Evolutionary conservation across 2,329 filamentous ascomycete species (phyloP).

Genomic region (Aspergillus novofumigatus): DNA sequence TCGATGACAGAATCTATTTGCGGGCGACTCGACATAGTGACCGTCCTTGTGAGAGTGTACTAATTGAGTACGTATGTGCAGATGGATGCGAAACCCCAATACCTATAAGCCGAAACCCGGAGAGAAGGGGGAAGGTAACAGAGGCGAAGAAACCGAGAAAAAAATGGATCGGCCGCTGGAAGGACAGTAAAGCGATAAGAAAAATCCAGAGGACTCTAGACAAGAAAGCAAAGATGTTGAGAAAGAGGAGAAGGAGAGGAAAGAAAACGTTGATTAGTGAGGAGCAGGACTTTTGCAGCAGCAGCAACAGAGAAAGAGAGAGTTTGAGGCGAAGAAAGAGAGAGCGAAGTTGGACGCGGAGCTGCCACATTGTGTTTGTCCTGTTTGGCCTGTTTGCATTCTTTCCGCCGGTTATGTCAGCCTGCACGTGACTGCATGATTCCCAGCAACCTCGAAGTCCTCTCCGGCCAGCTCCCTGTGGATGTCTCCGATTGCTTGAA

Average conservation of each 20-base stretch:
- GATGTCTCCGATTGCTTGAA: slow-evolving; percentile 9
- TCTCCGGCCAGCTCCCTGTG: slow-evolving; percentile 17
- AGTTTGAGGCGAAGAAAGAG: slow-evolving; percentile 17
- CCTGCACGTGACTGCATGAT: slow-evolving; percentile 12
- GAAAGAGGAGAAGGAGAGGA: slow-evolving; percentile 14
- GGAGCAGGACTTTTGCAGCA: slow-evolving; percentile 9
- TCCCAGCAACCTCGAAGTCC: slow-evolving; percentile 23
- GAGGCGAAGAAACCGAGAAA: slow-evolving; percentile 22
- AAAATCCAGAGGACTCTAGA: slow-evolving; percentile 8
- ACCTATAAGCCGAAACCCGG: slow-evolving; percentile 12
- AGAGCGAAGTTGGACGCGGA: slow-evolving; percentile 15
- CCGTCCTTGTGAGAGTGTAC: slow-evolving; percentile 20
- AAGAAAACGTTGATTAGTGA: slow-evolving; percentile 11
- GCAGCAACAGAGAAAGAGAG: slow-evolving; percentile 14
- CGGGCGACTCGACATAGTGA: slow-evolving; percentile 42
- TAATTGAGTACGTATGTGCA: slow-evolving; percentile 15
- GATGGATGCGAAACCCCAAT: slow-evolving; percentile 21
- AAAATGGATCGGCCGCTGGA: slow-evolving; percentile 9
- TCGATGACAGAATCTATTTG: slow-evolving; percentile 48
- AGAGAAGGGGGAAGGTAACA: slow-evolving; percentile 13
- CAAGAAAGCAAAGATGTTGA: slow-evolving; percentile 7
- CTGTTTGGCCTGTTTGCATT: slow-evolving; percentile 18
- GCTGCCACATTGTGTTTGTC: slow-evolving; percentile 19
- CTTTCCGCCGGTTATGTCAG: slow-evolving; percentile 19
- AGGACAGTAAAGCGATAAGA: slow-evolving; percentile 5